phyloP scores from a whole-genome alignment of 2,329 filamentous ascomycete species.

The Aspergillus sclerotialis region DNA sequence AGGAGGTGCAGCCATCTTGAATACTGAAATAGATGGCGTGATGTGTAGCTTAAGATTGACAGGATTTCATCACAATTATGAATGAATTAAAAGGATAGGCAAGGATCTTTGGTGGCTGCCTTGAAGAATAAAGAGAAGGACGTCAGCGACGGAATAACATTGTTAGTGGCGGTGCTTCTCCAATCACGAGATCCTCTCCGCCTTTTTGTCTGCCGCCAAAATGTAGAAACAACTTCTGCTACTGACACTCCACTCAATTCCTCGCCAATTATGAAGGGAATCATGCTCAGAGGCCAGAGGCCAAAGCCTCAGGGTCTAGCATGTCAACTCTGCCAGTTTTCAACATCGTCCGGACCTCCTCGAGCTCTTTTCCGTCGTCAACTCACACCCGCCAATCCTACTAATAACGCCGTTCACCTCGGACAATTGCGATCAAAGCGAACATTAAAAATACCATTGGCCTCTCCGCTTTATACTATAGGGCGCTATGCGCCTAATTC shows the following conservation, averaged over 20 bases:
- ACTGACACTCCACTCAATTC: neutral
- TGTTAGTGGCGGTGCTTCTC: conserved; percentile 13
- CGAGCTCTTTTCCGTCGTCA: conserved; percentile 15
- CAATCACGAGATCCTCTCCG: conserved; percentile 22
- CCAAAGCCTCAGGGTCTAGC: conserved; percentile 19
- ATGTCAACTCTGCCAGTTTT: conserved; percentile 34
- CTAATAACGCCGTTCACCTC: conserved; percentile 6
- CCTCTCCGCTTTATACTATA: neutral
- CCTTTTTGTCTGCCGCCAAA: conserved; percentile 12
- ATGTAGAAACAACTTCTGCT: neutral
- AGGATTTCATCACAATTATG: neutral
- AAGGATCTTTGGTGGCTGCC: conserved; percentile 4
- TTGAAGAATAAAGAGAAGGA: conserved; percentile 15
- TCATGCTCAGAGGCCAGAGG: conserved; percentile 23
- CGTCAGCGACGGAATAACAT: conserved; percentile 14
- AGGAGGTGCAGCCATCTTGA: conserved; percentile 45
- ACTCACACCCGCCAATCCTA: conserved; percentile 9
- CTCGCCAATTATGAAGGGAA: conserved; percentile 26
- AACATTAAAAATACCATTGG: conserved; percentile 4
- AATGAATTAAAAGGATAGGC: conserved; percentile 1
- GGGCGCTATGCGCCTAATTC: conserved; percentile 15
- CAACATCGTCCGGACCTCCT: conserved; percentile 15
- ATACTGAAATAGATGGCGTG: conserved; percentile 5
- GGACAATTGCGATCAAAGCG: conserved; percentile 13
- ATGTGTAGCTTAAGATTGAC: conserved; percentile 3